Base-by-base conservation (phyloP, 345 rosid species). In the Salix brachista region DNA sequence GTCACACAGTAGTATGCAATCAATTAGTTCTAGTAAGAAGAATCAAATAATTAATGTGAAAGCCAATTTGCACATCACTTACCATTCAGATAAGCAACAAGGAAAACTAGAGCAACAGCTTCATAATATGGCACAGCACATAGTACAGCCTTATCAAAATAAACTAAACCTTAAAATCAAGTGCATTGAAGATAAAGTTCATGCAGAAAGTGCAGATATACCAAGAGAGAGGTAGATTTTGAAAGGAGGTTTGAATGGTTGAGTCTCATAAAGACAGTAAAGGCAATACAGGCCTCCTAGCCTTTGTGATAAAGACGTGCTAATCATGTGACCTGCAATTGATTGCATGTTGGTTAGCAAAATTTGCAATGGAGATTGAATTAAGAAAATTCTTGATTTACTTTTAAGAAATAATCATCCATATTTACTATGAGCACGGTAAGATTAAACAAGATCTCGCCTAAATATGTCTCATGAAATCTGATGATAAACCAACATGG, bases 281-380 rank as follows among this genome's bases (percentile, higher is more conserved):
- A 95, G 96, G 90, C 98, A 95, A 84, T 93, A 91, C 25, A 95
- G 86, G 56, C 93, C 98, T 58, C 96, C 98, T n/a, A 91, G 83
- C 79, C 91, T 88, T 71, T 69, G 72, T 72, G 91, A 86, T 42
- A 95, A 89, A 36, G 94, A 83, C 73, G 72, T 60, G 67, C 83
- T 77, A 65, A 87, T 62, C 84, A 96, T 84, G 79, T 90, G 85
- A 83, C 96, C 98, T 96, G 91, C 86, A 85, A 46, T 48, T 16
- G 75, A 74, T 73, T 60, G 54, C 52, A 36, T 7, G 37, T 50
- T 50, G 71, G 56, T 72, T 73, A 39, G 56, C 65, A 39, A 52
- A 67, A 52, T 52, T 50, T 19, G 19, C 30, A 18, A 1, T 39
- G 48, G 34, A n/a, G 32, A 23, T 19, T 19, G 11, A 71, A 66